These are phyloP conservation scores for Talaromyces sp. DNA, from an alignment of 2,329 filamentous ascomycete genomes.

Conservation along the genomic window DNA sequence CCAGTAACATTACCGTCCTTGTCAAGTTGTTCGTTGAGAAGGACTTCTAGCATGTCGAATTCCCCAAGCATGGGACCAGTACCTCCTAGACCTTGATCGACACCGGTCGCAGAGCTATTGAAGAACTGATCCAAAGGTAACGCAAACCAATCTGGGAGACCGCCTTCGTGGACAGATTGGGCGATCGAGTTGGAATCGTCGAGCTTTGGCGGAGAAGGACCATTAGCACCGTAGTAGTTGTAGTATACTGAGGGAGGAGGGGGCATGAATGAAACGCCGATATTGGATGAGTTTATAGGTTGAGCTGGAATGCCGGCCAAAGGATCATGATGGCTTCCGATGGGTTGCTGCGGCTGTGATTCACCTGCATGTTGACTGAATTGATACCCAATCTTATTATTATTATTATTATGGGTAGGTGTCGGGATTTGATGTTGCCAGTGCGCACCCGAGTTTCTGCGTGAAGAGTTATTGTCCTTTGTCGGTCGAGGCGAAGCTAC, in stretches of 20 bases:
- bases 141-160: conserved; percentile 57
- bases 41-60: conserved; percentile 48
- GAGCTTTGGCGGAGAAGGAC: conserved; percentile 26
- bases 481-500: conserved; percentile 35
- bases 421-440: conserved; percentile 14
- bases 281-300: conserved; percentile 44
- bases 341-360: conserved; percentile 18
- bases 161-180: conserved; percentile 22
- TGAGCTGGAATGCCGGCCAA: conserved; percentile 44
- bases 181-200: conserved; percentile 21
- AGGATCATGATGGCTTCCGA: conserved; percentile 33
- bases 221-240: conserved; percentile 41
- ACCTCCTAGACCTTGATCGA: conserved; percentile 55
- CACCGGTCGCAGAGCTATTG: conserved; percentile 43
- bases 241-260: conserved; percentile 46
- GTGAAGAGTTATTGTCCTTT: conserved; percentile 24
- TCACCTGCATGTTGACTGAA: conserved; percentile 10
- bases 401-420: not conserved
- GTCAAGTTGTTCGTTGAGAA: conserved; percentile 37
- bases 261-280: conserved; percentile 47
- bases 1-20: conserved; percentile 10
- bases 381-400: conserved; percentile 11
- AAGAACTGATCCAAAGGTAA: conserved; percentile 60
- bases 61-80: conserved; percentile 60
- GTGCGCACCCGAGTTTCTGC: conserved; percentile 20